Evolutionary conservation across 2,329 filamentous ascomycete genomes (phyloP), one percentile per base, ranked within the genome.

Genomic region (Neonectria ditissima): DNA sequence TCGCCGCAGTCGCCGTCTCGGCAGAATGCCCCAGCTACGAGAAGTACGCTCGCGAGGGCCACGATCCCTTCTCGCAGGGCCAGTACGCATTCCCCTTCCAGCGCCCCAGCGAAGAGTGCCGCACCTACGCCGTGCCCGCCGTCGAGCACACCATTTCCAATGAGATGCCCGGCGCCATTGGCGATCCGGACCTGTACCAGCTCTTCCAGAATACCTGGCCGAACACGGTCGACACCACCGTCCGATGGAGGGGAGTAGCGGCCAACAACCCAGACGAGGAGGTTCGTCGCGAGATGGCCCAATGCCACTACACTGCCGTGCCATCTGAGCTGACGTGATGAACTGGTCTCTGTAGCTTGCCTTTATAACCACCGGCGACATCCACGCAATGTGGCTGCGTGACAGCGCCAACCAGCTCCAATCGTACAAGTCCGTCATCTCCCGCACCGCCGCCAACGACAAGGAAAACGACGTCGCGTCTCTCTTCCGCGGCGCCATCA

Each of bases 331-430:
- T 47, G 30, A 50, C 47, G 10, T 16, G 22, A 4, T 20, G 28
- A 8, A 13, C 20, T 14, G 7, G 10, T n/a, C 6, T 10, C 6
- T 22, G 28, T 55, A 88, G 63, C 90, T 95, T 68, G 91, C 89
- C 54, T 95, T 94, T 75, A 88, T 94, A 64, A 92, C 94, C 34
- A 97, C 93, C 0, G 93, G 93, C 30, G 93, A 97, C 73, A 97
- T 97, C 76, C 90, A 97, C 69, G 94, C 95, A 1, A 94, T 97
- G 80, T 98, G 95, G 95, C 82, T 97, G 55, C 89, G 95, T 50
- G 94, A 98, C 78, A 97, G 92, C 56, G 88, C 90, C 48, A 93
- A 94, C 77, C 91, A 94, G 76, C 84, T 94, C 78, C 90, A 92
- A 70, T 91, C 89, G 39, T 94, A 94, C 77, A 84, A 90, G 55